Evolutionary conservation across 139 green algal genomes (phyloP), one percentile per base, ranked within the genome.

Genomic region (Coelastrella sp.): DNA sequence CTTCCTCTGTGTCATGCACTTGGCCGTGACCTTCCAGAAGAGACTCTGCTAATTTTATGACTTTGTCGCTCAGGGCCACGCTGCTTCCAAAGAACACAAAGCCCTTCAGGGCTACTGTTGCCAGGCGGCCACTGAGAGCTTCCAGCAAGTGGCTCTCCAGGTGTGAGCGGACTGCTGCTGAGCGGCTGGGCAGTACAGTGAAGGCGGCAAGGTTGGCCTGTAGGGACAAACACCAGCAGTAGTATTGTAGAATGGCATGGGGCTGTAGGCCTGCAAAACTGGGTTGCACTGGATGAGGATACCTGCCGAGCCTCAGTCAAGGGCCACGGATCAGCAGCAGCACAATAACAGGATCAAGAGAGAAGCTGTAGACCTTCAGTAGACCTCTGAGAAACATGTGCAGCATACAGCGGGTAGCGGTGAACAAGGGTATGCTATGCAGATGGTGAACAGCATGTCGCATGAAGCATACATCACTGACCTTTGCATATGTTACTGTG

Each of bases 41-140:
- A 19, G 68, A 76, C 60, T 88, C 83, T 25, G 88, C 79, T 6
- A 88, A 24, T 80, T 74, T 57, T 17, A 82, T 78, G 11, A 83
- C 94, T 76, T 94, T 90, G 57, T 94, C 90, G 7, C 88, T 90
- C 63, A 98, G 92, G 0, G 92, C 90, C 12, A 96, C 94, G 35
- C 85, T 93, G 78, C 58, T 91, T 14, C 96, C 96, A 84, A 98
- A 98, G 93, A 98, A 98, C 15, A 98, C 91, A 91, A 96, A 98
- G 56, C 96, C 96, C 7, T 82, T 87, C n/a, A 98, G 90, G 5
- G 90, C 78, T 24, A 96, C 90, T 9, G 94, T 92, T 6, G 90
- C 94, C 65, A 95, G 88, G 78, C 92, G 93, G 7, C 74, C 58
- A 11, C 12, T 22, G 7, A 91, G 81, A 9, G 81, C 70, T 15